Evolutionary conservation across 345 rosid genomes (phyloP).

Genomic region (Arabis alpina): DNA sequence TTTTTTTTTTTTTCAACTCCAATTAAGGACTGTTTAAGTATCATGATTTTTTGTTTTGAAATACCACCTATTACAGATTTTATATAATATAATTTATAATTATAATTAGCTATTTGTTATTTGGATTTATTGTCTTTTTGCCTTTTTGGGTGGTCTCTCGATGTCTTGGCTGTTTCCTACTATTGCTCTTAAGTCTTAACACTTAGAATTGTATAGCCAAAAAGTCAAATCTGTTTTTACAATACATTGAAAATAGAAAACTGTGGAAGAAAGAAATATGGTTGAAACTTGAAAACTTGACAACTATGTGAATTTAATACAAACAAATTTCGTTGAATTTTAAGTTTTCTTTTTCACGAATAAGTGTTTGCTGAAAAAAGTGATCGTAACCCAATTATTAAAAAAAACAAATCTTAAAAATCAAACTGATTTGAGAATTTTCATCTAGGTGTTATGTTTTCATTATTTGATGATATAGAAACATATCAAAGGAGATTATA

Average conservation of each 20-base stretch:
- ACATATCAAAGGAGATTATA: slow-evolving; percentile 11
- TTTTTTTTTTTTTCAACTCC: background rate
- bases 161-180: slow-evolving; percentile 30
- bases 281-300: slow-evolving; percentile 43
- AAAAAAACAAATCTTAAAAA: background rate
- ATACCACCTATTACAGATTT: background rate
- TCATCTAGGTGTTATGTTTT: slow-evolving; percentile 17
- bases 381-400: background rate
- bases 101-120: slow-evolving; percentile 5
- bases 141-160: slow-evolving; percentile 9
- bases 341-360: no score
- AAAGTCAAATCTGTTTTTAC: slow-evolving; percentile 42
- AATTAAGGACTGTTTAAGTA: slow-evolving; percentile 4
- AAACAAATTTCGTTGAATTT: slow-evolving; percentile 4
- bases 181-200: no score
- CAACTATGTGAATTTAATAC: slow-evolving; percentile 37
- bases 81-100: slow-evolving; percentile 11
- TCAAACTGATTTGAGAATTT: slow-evolving; percentile 1
- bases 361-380: background rate
- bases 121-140: background rate
- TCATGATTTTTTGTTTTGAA: background rate
- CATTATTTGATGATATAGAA: slow-evolving; percentile 24
- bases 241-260: slow-evolving; percentile 28
- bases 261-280: slow-evolving; percentile 27
- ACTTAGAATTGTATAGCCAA: slow-evolving; percentile 11